Base-by-base conservation (phyloP, 768 basidiomycete genomes). In the Mycena vulgaris region DNA sequence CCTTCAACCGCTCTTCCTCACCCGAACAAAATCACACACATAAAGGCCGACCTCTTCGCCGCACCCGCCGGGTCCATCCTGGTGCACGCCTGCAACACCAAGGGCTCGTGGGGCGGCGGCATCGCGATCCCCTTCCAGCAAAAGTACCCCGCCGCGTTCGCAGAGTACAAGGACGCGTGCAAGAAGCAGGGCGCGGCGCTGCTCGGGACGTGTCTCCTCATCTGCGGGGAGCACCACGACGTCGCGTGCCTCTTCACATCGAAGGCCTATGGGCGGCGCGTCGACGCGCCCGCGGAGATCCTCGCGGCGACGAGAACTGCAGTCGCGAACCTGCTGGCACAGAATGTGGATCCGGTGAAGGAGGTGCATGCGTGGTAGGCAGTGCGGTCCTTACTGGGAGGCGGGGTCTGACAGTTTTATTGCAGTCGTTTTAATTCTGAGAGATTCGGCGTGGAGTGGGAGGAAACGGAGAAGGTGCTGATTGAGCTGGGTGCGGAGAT, bases 211-310 rank as follows among this genome's bases (percentile, higher is more conserved):
- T 85, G 84, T 63, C 72, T 84, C 0, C 60, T 85, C 27, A 78
- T 85, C 37, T 77, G 76, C 13, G 81, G 78, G 25, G 80, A 77
- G 27, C 71, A 52, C 13, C 79, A 83, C 69, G 75, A 81, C 60
- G 78, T 84, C 59, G 84, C 83, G 14, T 86, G 84, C 67, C 72
- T 85, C 1, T 86, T 85, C 63, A 86, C 84, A 11, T 85, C 83
- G 21, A 77, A 75, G 61, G 78, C 76, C 23, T 85, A 83, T 64
- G 84, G 84, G 35, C 78, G 75, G 72, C 67, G 74, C 37, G 84
- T 83, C 42, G 84, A 85, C 67, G 68, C 72, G 9, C 81, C 82
- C 9, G 76, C 74, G 23, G 73, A 81, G 47, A 86, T 86, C 23
- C 74, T 85, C 14, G 73, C 72, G 7, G 80, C 83, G 28, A 86